Percentiles rank a stretch among this genome's conserved stretches.
Evolutionary conservation across 768 basidiomycete species (phyloP).

Genomic region (Serendipita vermifera): DNA sequence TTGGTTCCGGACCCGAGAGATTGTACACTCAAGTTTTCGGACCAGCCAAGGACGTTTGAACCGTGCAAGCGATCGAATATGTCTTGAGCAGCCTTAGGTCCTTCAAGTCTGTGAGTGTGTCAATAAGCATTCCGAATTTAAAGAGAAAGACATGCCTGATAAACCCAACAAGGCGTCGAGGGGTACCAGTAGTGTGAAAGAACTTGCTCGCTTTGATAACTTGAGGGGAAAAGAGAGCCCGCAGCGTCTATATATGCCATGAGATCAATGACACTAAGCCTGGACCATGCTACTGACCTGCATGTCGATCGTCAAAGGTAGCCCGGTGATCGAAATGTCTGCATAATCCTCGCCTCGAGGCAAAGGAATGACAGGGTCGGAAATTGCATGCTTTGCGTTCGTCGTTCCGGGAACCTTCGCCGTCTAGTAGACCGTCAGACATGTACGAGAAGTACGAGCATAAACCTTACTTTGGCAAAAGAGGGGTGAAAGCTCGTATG

Average conservation of each 20-base stretch:
- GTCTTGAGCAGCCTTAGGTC: conserved; percentile 58
- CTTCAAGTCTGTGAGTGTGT: conserved; percentile 42
- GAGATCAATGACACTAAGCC: not conserved
- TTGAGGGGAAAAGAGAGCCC: conserved; percentile 54
- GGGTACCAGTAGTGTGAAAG: conserved; percentile 67
- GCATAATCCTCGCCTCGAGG: conserved; percentile 2
- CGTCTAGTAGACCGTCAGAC: conserved; percentile 7
- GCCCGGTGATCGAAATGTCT: conserved; percentile 24
- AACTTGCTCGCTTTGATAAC: conserved; percentile 63
- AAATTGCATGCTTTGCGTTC: conserved; percentile 33
- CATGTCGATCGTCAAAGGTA: conserved; percentile 59
- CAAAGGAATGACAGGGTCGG: conserved; percentile 17
- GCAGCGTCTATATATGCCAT: conserved; percentile 36
- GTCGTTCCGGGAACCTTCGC: conserved; percentile 62
- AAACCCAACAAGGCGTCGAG: conserved; percentile 69
- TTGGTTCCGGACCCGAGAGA: not conserved
- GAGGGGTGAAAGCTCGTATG: conserved; percentile 74
- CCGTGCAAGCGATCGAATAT: conserved; percentile 68
- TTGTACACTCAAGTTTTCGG: conserved; percentile 29
- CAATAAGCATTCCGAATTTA: not conserved
- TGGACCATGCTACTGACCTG: conserved; percentile 28
- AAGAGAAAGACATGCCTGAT: conserved; percentile 41
- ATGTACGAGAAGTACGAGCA: conserved; percentile 12
- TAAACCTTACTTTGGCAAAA: conserved; percentile 58
- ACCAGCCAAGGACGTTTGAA: conserved; percentile 65